Percentiles rank a stretch among this genome's conserved stretches.
phyloP scores from a whole-genome alignment of 176 grass and related monocot species.

The Zizania latifolia region DNA sequence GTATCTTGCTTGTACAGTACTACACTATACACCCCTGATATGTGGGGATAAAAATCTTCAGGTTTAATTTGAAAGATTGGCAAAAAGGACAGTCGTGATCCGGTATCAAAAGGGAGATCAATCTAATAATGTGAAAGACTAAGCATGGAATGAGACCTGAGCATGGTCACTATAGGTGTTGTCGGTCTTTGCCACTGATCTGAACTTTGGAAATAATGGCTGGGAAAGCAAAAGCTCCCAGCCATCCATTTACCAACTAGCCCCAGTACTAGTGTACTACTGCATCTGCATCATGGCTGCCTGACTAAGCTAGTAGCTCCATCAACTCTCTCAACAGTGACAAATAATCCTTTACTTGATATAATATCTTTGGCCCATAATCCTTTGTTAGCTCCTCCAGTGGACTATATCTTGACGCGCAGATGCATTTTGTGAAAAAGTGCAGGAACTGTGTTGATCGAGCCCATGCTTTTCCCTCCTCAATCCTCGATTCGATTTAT shows the following conservation, averaged over 20 bases:
- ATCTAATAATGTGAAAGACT: conserved; percentile 22
- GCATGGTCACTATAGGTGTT: not conserved
- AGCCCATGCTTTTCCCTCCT: no score
- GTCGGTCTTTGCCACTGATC: not conserved
- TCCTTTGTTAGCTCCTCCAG: no score
- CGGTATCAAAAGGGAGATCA: conserved; percentile 8
- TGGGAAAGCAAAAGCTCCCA: not conserved
- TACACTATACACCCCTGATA: not conserved
- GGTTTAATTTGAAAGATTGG: not conserved
- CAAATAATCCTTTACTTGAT: no score
- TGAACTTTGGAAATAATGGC: conserved; percentile 9
- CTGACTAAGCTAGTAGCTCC: not conserved
- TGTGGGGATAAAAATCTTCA: not conserved
- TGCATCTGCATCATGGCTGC: not conserved
- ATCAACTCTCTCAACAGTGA: not conserved
- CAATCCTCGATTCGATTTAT: no score
- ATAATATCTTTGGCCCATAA: no score
- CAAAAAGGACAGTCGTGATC: not conserved
- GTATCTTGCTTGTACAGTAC: not conserved
- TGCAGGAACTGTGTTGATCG: no score
- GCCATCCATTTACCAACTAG: conserved; percentile 10
- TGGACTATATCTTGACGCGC: no score
- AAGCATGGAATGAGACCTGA: conserved; percentile 19
- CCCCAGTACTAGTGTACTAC: not conserved
- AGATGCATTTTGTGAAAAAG: no score